phyloP scores from a whole-genome alignment of 352 stramenopile genomes.

The Thraustotheca clavata region DNA sequence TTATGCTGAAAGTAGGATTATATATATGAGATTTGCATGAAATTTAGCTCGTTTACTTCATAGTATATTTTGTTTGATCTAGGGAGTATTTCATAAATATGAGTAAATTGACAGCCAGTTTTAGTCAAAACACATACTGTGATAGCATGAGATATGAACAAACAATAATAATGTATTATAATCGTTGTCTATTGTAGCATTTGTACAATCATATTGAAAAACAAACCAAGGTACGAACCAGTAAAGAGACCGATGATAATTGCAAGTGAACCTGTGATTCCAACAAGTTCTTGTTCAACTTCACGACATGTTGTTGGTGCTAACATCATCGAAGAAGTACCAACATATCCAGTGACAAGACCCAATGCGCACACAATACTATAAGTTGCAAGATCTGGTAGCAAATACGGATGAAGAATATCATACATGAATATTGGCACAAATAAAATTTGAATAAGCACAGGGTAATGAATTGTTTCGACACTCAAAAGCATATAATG shows the following conservation, averaged over 20 bases:
- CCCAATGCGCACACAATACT: conserved; percentile 46
- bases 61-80: too few species aligned
- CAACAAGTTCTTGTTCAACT: conserved; percentile 68
- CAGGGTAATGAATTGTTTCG: conserved; percentile 53
- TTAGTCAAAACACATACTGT: not conserved
- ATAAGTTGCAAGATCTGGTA: conserved; percentile 37
- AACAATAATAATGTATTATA: not conserved
- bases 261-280: conserved; percentile 60
- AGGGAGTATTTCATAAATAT: too few species aligned
- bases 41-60: too few species aligned
- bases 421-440: conserved; percentile 58
- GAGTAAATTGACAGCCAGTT: too few species aligned
- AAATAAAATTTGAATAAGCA: conserved; percentile 53
- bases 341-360: conserved; percentile 64
- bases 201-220: conserved; percentile 55
- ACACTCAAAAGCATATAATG: conserved; percentile 65
- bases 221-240: conserved; percentile 67
- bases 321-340: conserved; percentile 68
- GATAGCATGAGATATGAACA: not conserved
- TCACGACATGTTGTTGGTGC: conserved; percentile 62
- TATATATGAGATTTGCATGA: too few species aligned
- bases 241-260: conserved; percentile 65
- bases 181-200: conserved; percentile 21
- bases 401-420: conserved; percentile 41
- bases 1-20: too few species aligned